A percentile compares a stretch with the other conserved stretches of the same genome.
These are phyloP conservation scores for Trichoderma cornu-damae DNA, from an alignment of 2,329 filamentous ascomycete genomes.

Conservation along the genomic window DNA sequence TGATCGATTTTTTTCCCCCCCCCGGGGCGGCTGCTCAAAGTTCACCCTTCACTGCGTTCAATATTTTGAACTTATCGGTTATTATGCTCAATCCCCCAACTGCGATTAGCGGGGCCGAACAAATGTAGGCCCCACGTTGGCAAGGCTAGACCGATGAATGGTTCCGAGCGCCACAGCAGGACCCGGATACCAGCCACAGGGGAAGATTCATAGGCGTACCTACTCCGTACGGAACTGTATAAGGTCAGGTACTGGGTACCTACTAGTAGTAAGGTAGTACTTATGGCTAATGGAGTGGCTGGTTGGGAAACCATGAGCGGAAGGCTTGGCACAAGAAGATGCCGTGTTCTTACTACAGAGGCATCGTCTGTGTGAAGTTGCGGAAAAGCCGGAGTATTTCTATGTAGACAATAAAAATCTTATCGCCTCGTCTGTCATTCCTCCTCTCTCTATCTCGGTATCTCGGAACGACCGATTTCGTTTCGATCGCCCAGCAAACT, in stretches of 20 bases:
- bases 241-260: too few relatives aligned
- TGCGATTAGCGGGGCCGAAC: slow-evolving; percentile 9
- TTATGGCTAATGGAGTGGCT: not conserved
- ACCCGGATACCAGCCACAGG: slow-evolving; percentile 12
- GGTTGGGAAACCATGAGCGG: not conserved
- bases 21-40: too few relatives aligned
- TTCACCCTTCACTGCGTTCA: not conserved
- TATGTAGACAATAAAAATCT: not conserved
- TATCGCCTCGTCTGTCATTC: not conserved
- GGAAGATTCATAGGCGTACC: not conserved
- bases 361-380: not conserved
- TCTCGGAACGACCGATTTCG: slow-evolving; percentile 2
- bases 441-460: not conserved
- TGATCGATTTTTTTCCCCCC: too few relatives aligned
- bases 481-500: not conserved
- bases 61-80: slow-evolving; percentile 2
- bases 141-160: slow-evolving; percentile 15
- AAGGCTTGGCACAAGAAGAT: not conserved
- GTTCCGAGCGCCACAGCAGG: not conserved
- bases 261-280: too few relatives aligned
- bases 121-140: slow-evolving; percentile 16
- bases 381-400: not conserved
- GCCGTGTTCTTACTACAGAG: too few relatives aligned
- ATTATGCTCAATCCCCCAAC: not conserved
- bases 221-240: too few relatives aligned